Evolutionary conservation across 257 asterid genomes (phyloP).

Genomic region (Oldenlandia corymbosa): DNA sequence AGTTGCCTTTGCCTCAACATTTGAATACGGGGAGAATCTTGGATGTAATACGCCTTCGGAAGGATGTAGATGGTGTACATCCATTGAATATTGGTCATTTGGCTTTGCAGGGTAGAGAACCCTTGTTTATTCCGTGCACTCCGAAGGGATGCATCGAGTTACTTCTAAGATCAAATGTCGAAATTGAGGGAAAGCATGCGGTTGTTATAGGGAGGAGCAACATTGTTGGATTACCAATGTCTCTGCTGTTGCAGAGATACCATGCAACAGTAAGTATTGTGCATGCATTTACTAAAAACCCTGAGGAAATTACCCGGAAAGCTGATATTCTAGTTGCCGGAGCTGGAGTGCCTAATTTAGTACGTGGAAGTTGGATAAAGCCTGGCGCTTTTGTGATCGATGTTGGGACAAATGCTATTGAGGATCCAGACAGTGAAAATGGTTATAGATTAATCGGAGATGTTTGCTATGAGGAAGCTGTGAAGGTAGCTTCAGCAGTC

Average conservation of each 20-base stretch:
- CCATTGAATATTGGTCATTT: slow-evolving; percentile 26
- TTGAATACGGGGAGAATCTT: slow-evolving; percentile 25
- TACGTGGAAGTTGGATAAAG: slow-evolving; percentile 83
- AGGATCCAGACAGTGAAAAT: slow-evolving; percentile 49
- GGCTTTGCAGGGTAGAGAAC: slow-evolving; percentile 25
- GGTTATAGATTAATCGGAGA: slow-evolving; percentile 78
- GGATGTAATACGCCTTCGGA: slow-evolving; percentile 17
- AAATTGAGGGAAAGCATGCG: slow-evolving; percentile 23
- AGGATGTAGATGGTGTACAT: slow-evolving; percentile 32
- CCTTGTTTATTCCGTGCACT: slow-evolving; percentile 27
- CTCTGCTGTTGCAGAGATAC: slow-evolving; percentile 86
- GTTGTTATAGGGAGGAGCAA: slow-evolving; percentile 58
- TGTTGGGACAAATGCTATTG: slow-evolving; percentile 79
- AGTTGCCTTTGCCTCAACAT: slow-evolving; percentile 84
- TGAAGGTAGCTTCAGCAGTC: slow-evolving; percentile 57
- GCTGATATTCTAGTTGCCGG: slow-evolving; percentile 83
- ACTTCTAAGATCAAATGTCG: slow-evolving; percentile 22
- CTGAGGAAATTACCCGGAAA: slow-evolving; percentile 60
- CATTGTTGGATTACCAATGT: slow-evolving; percentile 76
- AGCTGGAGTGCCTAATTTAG: slow-evolving; percentile 83
- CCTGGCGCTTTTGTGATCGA: slow-evolving; percentile 82
- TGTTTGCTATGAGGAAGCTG: slow-evolving; percentile 78
- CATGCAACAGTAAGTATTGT: slow-evolving; percentile 80
- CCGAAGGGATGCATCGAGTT: slow-evolving; percentile 29
- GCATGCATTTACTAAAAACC: slow-evolving; percentile 56